Evolutionary conservation across 495 filamentous ascomycete genomes (phyloP).

Genomic region (Hyaloscypha hepaticicola): DNA sequence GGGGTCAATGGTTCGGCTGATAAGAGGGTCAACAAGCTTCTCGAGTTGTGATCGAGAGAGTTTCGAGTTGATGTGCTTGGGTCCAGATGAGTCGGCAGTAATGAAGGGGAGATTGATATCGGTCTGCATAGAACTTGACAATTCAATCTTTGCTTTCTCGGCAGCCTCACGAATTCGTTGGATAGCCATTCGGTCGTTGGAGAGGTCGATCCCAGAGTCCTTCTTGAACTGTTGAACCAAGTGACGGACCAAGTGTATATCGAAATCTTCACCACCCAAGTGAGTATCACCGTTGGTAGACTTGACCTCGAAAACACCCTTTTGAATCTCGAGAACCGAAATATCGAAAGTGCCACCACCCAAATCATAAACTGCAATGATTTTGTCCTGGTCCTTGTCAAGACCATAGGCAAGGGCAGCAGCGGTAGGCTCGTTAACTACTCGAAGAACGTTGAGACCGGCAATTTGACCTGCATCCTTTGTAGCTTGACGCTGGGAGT

Average conservation of each 20-base stretch:
- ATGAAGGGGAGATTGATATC: conserved; percentile 99
- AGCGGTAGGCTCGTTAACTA: conserved; percentile 95
- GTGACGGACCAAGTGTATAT: conserved; percentile 93
- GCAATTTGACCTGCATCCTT: conserved; percentile 97
- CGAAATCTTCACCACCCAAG: conserved; percentile 97
- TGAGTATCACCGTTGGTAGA: conserved; percentile 98
- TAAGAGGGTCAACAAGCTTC: conserved; percentile 86
- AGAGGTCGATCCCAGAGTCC: conserved; percentile 88
- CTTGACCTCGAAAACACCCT: conserved; percentile 98
- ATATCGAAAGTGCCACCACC: conserved; percentile 99
- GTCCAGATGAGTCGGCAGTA: conserved; percentile 89
- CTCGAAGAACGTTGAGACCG: conserved; percentile 93
- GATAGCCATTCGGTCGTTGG: conserved; percentile 94
- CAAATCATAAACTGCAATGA: conserved; percentile 96
- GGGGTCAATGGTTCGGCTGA: conserved; percentile 82
- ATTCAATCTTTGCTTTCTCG: conserved; percentile 99
- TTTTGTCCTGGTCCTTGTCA: conserved; percentile 85
- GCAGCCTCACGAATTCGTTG: conserved; percentile 99
- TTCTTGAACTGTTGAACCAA: conserved; percentile 96
- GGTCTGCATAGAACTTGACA: conserved; percentile 93
- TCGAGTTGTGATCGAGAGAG: conserved; percentile 92
- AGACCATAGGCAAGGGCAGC: conserved; percentile 93
- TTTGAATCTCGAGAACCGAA: conserved; percentile 95
- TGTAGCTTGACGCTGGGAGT: conserved; percentile 95
- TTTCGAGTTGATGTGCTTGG: conserved; percentile 97